phyloP scores from a whole-genome alignment of 768 basidiomycete genomes.

The Phlebiopsis flavidoalba region DNA sequence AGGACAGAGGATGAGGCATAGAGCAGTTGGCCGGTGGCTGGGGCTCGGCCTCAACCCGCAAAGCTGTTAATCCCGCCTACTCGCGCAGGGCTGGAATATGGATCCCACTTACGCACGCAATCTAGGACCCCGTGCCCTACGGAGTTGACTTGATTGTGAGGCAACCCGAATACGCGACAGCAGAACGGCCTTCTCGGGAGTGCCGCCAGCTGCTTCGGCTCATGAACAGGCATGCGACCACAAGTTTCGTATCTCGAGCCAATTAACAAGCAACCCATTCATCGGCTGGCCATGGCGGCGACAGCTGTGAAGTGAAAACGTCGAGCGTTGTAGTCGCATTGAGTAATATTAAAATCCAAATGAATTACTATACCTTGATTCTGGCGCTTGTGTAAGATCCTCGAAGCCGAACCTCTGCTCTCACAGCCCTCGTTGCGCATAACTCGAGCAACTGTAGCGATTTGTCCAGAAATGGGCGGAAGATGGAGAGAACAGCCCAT shows the following conservation, averaged over 20 bases:
- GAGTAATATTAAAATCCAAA: too few species aligned
- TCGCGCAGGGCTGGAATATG: conserved; percentile 79
- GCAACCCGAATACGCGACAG: conserved; percentile 72
- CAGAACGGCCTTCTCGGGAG: conserved; percentile 84
- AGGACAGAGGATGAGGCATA: conserved; percentile 59
- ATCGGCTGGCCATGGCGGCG: conserved; percentile 71
- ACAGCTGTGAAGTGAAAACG: conserved; percentile 47
- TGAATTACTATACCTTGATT: conserved; percentile 78
- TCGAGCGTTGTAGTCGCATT: neutral
- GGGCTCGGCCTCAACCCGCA: conserved; percentile 72
- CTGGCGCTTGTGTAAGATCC: conserved; percentile 79
- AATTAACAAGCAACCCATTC: conserved; percentile 69
- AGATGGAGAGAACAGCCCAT: conserved; percentile 77
- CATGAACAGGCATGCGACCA: conserved; percentile 86
- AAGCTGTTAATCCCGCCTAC: conserved; percentile 76
- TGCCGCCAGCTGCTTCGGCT: conserved; percentile 89
- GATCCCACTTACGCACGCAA: too few species aligned
- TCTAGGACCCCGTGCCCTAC: too few species aligned
- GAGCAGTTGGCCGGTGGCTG: conserved; percentile 43
- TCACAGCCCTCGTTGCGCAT: conserved; percentile 84
- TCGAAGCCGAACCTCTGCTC: conserved; percentile 90
- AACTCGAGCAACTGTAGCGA: conserved; percentile 89
- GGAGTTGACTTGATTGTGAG: conserved; percentile 75
- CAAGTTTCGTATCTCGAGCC: conserved; percentile 75
- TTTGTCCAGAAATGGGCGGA: conserved; percentile 84